Evolutionary conservation across 2,329 filamentous ascomycete genomes (phyloP).

Genomic region (Achaetomium macrosporum): DNA sequence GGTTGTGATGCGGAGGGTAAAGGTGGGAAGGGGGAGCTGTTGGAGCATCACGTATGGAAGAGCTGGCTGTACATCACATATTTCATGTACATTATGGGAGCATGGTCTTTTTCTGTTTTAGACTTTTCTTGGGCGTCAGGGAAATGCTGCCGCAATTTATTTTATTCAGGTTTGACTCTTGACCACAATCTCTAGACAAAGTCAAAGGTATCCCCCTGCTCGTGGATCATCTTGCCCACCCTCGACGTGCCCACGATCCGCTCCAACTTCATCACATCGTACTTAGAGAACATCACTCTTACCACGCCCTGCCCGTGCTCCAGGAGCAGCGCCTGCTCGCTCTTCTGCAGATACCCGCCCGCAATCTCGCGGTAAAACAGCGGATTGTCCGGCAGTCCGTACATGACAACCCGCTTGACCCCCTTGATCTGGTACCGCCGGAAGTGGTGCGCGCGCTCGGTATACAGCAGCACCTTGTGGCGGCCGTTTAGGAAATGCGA

Average conservation of each 20-base stretch:
- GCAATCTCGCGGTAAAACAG: slow-evolving; percentile 73
- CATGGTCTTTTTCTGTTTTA: neutral
- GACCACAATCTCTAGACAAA: slow-evolving; percentile 55
- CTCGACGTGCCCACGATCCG: slow-evolving; percentile 77
- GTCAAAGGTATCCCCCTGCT: slow-evolving; percentile 87
- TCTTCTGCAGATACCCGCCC: slow-evolving; percentile 58
- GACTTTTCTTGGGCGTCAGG: neutral
- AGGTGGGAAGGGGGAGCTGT: slow-evolving; percentile 2
- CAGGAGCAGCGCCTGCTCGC: slow-evolving; percentile 49
- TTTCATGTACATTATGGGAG: slow-evolving; percentile 5
- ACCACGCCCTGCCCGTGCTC: slow-evolving; percentile 56
- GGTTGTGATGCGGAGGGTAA: neutral
- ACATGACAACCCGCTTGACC: slow-evolving; percentile 79
- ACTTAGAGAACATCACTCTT: slow-evolving; percentile 71
- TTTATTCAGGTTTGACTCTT: slow-evolving; percentile 9
- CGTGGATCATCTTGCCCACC: slow-evolving; percentile 75
- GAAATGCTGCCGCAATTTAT: neutral
- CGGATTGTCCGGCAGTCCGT: slow-evolving; percentile 84
- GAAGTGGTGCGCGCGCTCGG: slow-evolving; percentile 95
- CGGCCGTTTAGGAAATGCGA: slow-evolving; percentile 82
- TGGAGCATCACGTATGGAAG: no score
- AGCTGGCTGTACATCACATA: no score
- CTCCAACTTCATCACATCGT: slow-evolving; percentile 85
- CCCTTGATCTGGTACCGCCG: slow-evolving; percentile 78
- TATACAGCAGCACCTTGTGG: slow-evolving; percentile 81